Percentiles rank a stretch among this genome's conserved stretches.
Conservation (phyloP, 352 stramenopile genomes). For the Globisporangium nagaii region DNA sequence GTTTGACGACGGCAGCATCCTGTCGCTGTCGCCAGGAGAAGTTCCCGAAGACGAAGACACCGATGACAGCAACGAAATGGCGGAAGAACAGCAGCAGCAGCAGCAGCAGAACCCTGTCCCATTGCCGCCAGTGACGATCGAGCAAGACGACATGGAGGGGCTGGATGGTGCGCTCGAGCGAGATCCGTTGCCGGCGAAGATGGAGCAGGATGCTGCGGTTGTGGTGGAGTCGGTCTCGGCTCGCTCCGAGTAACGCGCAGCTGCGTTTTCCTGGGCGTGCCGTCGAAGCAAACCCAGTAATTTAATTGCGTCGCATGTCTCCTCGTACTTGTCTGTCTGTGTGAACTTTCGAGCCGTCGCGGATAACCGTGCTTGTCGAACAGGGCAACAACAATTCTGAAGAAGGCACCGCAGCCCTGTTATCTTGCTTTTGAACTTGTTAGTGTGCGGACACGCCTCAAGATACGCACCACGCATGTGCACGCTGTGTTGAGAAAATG, state of each 20-base stretch:
- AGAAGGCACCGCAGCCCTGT: no score
- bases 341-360: no score
- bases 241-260: neutral
- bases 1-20: slow-evolving; percentile 42
- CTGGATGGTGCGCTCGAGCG: no score
- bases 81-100: slow-evolving; percentile 11
- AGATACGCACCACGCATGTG: no score
- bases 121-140: neutral
- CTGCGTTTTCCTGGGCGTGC: neutral
- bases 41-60: neutral
- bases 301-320: slow-evolving; percentile 5
- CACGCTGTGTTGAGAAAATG: no score
- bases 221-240: neutral
- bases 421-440: no score
- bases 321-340: no score
- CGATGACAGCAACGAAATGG: neutral
- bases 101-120: no score
- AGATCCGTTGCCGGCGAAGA: neutral
- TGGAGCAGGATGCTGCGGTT: neutral
- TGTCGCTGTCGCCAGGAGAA: neutral
- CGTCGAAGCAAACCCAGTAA: neutral
- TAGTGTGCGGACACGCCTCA: no score
- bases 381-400: no score
- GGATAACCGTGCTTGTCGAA: no score
- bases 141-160: neutral